A percentile compares a stretch with the other conserved stretches of the same genome.
phyloP scores from a whole-genome alignment of 305 asterid species.

The Rubia tinctorum region DNA sequence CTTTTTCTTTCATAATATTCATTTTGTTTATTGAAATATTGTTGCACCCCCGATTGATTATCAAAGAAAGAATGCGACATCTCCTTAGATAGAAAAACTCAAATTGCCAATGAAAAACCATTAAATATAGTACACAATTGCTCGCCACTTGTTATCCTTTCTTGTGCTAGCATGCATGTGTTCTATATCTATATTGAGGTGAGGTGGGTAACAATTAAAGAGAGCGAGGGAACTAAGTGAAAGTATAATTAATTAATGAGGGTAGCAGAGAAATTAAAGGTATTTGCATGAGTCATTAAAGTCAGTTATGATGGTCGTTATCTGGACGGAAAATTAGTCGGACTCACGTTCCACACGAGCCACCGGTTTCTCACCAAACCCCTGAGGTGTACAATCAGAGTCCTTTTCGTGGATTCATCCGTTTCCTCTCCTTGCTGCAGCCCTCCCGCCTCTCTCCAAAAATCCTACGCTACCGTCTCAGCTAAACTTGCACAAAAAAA shows the following conservation, averaged over 20 bases:
- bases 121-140: neutral
- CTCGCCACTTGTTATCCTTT: neutral
- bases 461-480: too few relatives aligned
- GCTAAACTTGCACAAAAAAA: too few relatives aligned
- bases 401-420: too few relatives aligned
- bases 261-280: conserved; percentile 5
- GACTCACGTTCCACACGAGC: conserved; percentile 42
- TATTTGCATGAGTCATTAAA: conserved; percentile 10
- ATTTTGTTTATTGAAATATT: too few relatives aligned
- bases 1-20: too few relatives aligned
- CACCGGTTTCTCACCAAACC: conserved; percentile 43
- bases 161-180: neutral
- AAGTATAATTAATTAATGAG: neutral
- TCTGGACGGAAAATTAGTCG: conserved; percentile 23
- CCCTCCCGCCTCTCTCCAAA: too few relatives aligned
- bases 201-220: neutral
- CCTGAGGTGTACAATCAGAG: neutral
- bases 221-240: neutral
- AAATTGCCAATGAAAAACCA: neutral
- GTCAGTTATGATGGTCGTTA: conserved; percentile 5
- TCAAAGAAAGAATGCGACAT: too few relatives aligned
- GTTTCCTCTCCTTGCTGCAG: too few relatives aligned
- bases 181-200: neutral
- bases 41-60: too few relatives aligned
- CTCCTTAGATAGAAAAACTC: too few relatives aligned